These are phyloP conservation scores for Leishmania mexicana DNA, from an alignment of 208 protist genomes.

Conservation along the genomic window DNA sequence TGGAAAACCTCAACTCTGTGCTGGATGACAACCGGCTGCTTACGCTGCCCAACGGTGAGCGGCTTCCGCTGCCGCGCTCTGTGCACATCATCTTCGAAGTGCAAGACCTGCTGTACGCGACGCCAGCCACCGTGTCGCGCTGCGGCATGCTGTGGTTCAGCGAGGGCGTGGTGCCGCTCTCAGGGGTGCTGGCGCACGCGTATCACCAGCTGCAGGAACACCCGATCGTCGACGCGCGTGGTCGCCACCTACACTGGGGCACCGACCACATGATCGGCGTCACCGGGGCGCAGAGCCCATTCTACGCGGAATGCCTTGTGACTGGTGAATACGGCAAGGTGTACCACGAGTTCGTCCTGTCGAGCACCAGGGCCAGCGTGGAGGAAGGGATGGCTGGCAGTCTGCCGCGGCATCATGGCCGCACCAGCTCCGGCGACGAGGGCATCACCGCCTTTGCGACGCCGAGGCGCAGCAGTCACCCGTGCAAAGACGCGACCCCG, in stretches of 20 bases:
- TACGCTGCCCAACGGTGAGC: conserved; percentile 99
- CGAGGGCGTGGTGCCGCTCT: conserved; percentile 94
- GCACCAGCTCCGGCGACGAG: background rate
- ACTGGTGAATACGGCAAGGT: conserved; percentile 48
- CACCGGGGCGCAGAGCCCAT: conserved; percentile 2
- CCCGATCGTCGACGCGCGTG: conserved; percentile 52
- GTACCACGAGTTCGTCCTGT: conserved; percentile 51
- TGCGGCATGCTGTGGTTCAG: conserved; percentile 99
- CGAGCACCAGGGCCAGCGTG: conserved; percentile 18
- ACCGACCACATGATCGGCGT: conserved; percentile 51
- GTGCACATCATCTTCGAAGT: conserved; percentile 99
- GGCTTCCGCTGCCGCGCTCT: conserved; percentile 96
- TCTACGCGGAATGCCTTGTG: conserved; percentile 34
- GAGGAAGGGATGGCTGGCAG: conserved; percentile 16
- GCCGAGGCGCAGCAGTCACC: background rate
- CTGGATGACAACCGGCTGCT: conserved; percentile 99
- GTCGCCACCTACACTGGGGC: conserved; percentile 51
- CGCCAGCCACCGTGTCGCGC: conserved; percentile 97
- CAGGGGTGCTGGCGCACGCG: conserved; percentile 64
- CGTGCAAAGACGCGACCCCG: conserved; percentile 11
- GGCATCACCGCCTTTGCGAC: background rate
- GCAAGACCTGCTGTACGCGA: conserved; percentile 96
- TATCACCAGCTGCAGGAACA: conserved; percentile 50
- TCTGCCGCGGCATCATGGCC: conserved; percentile 6
- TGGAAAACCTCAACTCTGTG: conserved; percentile 99